Evolutionary conservation across 2,329 filamentous ascomycete species (phyloP), one percentile per base, ranked within the genome.

Genomic region (Ascochyta clinopodiicola): DNA sequence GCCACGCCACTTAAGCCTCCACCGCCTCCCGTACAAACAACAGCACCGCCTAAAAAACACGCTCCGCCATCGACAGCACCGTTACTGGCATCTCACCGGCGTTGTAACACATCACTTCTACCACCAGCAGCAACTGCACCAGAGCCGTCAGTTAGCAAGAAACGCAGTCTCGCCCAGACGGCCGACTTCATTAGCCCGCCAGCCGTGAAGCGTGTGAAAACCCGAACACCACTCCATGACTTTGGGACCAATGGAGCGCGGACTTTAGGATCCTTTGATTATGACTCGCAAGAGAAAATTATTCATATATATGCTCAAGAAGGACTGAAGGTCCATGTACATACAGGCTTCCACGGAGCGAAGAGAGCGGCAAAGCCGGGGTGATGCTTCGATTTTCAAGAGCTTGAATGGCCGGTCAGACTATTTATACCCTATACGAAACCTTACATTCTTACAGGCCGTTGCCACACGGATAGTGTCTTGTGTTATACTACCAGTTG

Each of bases 1-100:
- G 52, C 52, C 8, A 50, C 46, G 19, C 52, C 52, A 8, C 24
- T 56, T 7, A 46, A 56, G 19, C 27, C 45, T 19, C 29, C 35
- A 39, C 36, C 27, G 6, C 19, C 19, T 4, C 19, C 19, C 2
- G 32, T 25, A 7, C 21, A 19, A 37, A 15, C 15, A 22, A 1
- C n/a, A 9, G 7, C 10, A 8, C 44, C 51, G 6, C 51, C 39
- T 12, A 6, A 1, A 4, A 17, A 15, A 12, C 32, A 19, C 4
- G 2, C 34, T 9, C 39, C 17, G 4, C 27, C 22, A 3, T 54
- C 44, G 9, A 54, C 51, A 37, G 44, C 44, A n/a, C 39, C 51
- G 38, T 15, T 39, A 34, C 27, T 15, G n/a, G 7, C n/a, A 17
- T 19, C 34, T 4, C 32, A 44, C 4, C 19, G 4, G 2, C 32